Evolutionary conservation across 2,329 filamentous ascomycete species (phyloP), one percentile per base, ranked within the genome.

Genomic region (Penicillium sp.): DNA sequence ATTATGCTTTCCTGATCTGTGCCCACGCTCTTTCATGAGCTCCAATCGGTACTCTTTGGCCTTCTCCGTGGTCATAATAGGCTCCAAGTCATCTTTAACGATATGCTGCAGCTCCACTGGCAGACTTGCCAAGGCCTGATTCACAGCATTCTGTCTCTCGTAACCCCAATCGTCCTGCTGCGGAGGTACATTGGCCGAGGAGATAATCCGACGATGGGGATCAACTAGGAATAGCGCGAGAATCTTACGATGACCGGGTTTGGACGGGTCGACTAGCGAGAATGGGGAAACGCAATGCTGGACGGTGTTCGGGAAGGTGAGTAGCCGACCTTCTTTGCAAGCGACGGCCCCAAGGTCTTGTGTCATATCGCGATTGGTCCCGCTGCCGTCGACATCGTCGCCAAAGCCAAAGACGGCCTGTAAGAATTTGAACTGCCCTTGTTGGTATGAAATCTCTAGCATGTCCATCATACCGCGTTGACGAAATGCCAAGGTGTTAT

Each of bases 191-290:
- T 84, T 81, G 0, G 76, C 75, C 0, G 79, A 82, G 3, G 74
- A 85, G 10, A 83, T 75, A 49, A 87, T 76, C 7, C 78, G 77
- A 6, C 73, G 64, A 31, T 79, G 66, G 0, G 85, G 85, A 61
- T 88, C 84, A 0, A 88, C 80, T 2, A 88, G 76, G 67, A 82
- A 87, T 39, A 88, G 74, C 0, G 81, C 81, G 0, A 87, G 71
- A 54, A 87, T 81, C 61, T 82, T 81, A 15, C 82, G 74, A 64
- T 86, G 81, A 2, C 85, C 85, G 0, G 82, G 80, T 55, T 78
- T 79, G 0, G 78, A 79, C 0, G 66, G 66, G 60, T 88, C 81
- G 29, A 66, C 65, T 10, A 86, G 75, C 15, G 72, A 60, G 70
- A 86, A 85, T 2, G 80, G 68, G 42, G 78, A 68, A 17, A 86